A percentile compares a stretch with the other conserved stretches of the same genome.
These are phyloP conservation scores for Colletotrichum sublineola DNA, from an alignment of 2,329 filamentous ascomycete genomes.

Conservation along the genomic window DNA sequence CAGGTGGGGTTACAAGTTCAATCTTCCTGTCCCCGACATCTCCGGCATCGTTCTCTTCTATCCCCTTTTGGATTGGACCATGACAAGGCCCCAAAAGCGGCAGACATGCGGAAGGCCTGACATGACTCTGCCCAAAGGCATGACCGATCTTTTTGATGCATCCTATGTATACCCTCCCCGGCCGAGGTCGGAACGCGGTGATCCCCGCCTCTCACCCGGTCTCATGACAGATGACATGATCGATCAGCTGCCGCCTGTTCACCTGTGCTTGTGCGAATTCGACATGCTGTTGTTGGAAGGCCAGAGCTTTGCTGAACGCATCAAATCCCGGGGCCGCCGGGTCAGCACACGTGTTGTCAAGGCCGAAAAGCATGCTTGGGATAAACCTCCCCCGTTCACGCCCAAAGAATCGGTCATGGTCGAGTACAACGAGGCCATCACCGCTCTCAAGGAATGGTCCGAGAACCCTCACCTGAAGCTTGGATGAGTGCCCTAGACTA, in stretches of 20 bases:
- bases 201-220: constrained; percentile 70
- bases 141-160: constrained; percentile 74
- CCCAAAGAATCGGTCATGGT: constrained; percentile 59
- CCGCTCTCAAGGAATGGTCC: constrained; percentile 57
- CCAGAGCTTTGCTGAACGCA: constrained; percentile 70
- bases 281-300: constrained; percentile 75
- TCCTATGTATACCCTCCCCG: constrained; percentile 70
- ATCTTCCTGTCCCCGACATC: constrained; percentile 60
- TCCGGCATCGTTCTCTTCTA: constrained; percentile 71
- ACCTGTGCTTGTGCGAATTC: constrained; percentile 73
- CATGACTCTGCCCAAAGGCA: constrained; percentile 66
- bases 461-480: neutral
- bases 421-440: constrained; percentile 61
- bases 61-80: constrained; percentile 72
- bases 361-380: constrained; percentile 63
- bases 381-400: constrained; percentile 60
- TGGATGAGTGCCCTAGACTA: neutral
- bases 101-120: constrained; percentile 67
- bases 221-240: constrained; percentile 68
- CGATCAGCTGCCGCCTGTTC: constrained; percentile 64
- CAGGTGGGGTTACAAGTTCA: constrained; percentile 54
- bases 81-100: constrained; percentile 68
- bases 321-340: constrained; percentile 52
- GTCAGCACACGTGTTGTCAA: constrained; percentile 59
- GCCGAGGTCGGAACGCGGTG: constrained; percentile 58